Evolutionary conservation across 2,329 filamentous ascomycete genomes (phyloP).

Genomic region (Ceratocystis lukuohia): DNA sequence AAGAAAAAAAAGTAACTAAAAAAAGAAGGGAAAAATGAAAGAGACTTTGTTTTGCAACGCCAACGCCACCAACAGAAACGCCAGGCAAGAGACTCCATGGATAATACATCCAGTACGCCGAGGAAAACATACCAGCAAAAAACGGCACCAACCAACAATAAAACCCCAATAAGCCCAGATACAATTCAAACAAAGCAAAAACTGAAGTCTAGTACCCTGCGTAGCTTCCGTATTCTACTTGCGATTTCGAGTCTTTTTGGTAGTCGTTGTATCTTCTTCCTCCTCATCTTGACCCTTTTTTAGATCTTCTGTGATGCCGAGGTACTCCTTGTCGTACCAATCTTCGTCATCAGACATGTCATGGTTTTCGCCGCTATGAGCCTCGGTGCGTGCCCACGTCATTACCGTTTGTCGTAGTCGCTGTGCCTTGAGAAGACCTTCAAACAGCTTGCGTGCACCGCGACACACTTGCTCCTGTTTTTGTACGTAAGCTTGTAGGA

Average conservation of each 20-base stretch:
- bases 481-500: conserved; percentile 65
- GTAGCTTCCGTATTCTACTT: conserved; percentile 26
- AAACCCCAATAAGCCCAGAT: neutral
- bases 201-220: too few species aligned
- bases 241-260: conserved; percentile 48
- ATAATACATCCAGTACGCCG: neutral
- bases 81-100: neutral
- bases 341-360: conserved; percentile 83
- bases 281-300: conserved; percentile 75
- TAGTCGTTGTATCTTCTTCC: conserved; percentile 55
- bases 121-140: too few species aligned
- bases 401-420: conserved; percentile 57
- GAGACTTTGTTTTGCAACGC: neutral
- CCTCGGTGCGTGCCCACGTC: conserved; percentile 66
- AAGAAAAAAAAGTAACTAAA: neutral
- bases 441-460: conserved; percentile 52
- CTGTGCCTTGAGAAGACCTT: conserved; percentile 59
- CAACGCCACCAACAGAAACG: neutral
- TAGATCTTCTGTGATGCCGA: conserved; percentile 58
- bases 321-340: conserved; percentile 75
- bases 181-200: too few species aligned
- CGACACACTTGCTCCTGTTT: conserved; percentile 77
- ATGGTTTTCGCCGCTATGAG: conserved; percentile 48
- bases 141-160: neutral
- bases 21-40: neutral